A percentile compares a stretch with the other conserved stretches of the same genome.
Evolutionary conservation across 768 basidiomycete species (phyloP).

Genomic region (Mrakia gelida): DNA sequence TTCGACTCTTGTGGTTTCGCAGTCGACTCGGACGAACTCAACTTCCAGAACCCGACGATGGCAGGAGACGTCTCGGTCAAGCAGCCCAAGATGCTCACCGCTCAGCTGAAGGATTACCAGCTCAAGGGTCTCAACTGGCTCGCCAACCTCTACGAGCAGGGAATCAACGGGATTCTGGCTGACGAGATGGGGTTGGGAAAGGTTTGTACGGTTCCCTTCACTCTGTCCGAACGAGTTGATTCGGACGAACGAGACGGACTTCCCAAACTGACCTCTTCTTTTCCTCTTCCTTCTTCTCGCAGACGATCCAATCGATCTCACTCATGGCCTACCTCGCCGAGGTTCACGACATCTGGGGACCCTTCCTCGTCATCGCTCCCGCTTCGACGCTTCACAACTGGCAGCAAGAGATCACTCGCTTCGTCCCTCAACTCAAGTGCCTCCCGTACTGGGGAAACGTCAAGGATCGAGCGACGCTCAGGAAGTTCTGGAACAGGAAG

Average conservation of each 20-base stretch:
- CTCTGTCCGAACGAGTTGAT: neutral
- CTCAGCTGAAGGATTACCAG: conserved; percentile 96
- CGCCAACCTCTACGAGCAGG: conserved; percentile 94
- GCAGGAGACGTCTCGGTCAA: conserved; percentile 76
- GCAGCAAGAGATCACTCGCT: conserved; percentile 96
- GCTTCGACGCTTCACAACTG: conserved; percentile 97
- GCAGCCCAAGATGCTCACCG: conserved; percentile 94
- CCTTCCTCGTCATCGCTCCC: conserved; percentile 95
- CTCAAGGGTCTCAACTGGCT: conserved; percentile 97
- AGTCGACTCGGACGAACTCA: conserved; percentile 96
- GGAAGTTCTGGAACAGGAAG: conserved; percentile 98
- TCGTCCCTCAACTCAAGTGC: conserved; percentile 88
- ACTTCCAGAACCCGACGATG: conserved; percentile 96
- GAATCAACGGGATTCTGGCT: conserved; percentile 97
- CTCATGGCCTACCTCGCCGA: conserved; percentile 93
- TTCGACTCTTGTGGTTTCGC: neutral
- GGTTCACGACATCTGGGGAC: conserved; percentile 97
- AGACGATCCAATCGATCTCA: conserved; percentile 95
- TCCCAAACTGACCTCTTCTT: neutral
- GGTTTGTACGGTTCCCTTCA: conserved; percentile 31
- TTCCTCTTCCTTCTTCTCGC: neutral
- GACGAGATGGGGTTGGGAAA: conserved; percentile 86
- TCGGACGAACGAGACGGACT: too few species aligned
- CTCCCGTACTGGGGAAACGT: conserved; percentile 98
- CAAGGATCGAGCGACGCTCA: conserved; percentile 86